Evolutionary conservation across 495 filamentous ascomycete genomes (phyloP).

Genomic region (Aspergillus panamensis): DNA sequence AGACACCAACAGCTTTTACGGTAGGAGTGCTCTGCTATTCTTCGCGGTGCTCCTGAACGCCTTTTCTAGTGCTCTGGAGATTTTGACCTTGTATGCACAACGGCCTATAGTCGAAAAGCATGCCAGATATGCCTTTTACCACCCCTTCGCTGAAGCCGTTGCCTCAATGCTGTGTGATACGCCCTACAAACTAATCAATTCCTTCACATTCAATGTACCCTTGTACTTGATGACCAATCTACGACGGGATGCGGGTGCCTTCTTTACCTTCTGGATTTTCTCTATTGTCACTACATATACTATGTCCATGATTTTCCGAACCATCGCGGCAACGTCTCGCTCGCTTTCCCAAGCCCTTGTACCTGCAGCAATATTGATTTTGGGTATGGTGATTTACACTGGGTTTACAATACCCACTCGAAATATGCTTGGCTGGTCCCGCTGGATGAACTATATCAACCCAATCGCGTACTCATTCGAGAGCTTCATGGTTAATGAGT

Average conservation of each 20-base stretch:
- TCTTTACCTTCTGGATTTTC: slow-evolving; percentile 58
- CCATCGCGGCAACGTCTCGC: slow-evolving; percentile 41
- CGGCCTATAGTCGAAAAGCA: slow-evolving; percentile 62
- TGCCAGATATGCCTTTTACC: slow-evolving; percentile 55
- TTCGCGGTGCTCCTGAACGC: slow-evolving; percentile 70
- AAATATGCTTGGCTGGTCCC: slow-evolving; percentile 48
- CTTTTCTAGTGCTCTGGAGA: slow-evolving; percentile 50
- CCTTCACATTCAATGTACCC: slow-evolving; percentile 46
- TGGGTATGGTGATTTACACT: slow-evolving; percentile 43
- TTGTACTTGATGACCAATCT: slow-evolving; percentile 55
- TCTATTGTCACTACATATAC: slow-evolving; percentile 49
- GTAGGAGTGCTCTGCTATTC: slow-evolving; percentile 75
- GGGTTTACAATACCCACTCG: slow-evolving; percentile 42
- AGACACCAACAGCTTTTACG: slow-evolving; percentile 62
- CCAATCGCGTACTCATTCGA: slow-evolving; percentile 45
- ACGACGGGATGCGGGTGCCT: slow-evolving; percentile 36
- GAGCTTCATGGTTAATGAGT: slow-evolving; percentile 53
- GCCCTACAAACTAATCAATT: slow-evolving; percentile 44
- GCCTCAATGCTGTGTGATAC: slow-evolving; percentile 54
- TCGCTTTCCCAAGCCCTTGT: slow-evolving; percentile 47
- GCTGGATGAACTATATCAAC: slow-evolving; percentile 44
- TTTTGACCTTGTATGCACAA: slow-evolving; percentile 52
- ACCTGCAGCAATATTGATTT: slow-evolving; percentile 39
- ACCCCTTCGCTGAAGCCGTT: slow-evolving; percentile 53
- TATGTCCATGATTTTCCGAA: slow-evolving; percentile 50